phyloP scores from a whole-genome alignment of 768 basidiomycete species.

The Panaeolus papilionaceus region DNA sequence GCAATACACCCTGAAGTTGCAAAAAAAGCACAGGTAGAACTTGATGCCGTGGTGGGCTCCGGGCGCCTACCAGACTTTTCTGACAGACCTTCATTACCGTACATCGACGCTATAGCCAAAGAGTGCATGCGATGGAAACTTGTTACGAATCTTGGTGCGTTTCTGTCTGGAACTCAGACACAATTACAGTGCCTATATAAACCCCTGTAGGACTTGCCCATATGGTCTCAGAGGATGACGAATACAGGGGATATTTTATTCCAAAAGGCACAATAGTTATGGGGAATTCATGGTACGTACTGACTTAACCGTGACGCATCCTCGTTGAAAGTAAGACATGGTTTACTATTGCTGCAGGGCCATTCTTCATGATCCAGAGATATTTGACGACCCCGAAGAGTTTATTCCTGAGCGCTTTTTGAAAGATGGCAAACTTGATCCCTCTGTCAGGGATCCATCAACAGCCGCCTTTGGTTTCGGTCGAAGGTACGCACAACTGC shows the following conservation, averaged over 20 bases:
- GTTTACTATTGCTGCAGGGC: background rate
- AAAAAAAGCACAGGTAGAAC: slow-evolving; percentile 38
- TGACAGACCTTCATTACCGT: slow-evolving; percentile 35
- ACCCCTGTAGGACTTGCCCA: slow-evolving; percentile 27
- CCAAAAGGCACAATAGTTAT: slow-evolving; percentile 40
- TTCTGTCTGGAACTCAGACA: background rate
- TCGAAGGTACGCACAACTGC: background rate
- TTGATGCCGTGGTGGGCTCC: slow-evolving; percentile 38
- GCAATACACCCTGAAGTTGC: slow-evolving; percentile 36
- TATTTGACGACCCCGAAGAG: background rate
- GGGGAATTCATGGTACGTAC: slow-evolving; percentile 16
- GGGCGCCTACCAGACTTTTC: slow-evolving; percentile 39
- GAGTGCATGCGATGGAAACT: slow-evolving; percentile 37
- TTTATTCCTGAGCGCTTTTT: slow-evolving; percentile 15
- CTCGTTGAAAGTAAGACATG: background rate
- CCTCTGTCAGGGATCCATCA: background rate
- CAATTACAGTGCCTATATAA: too few species aligned
- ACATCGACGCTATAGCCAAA: slow-evolving; percentile 36
- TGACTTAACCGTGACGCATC: background rate
- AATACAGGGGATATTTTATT: slow-evolving; percentile 37
- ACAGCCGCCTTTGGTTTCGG: slow-evolving; percentile 8
- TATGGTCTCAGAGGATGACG: slow-evolving; percentile 31
- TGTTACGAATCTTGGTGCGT: slow-evolving; percentile 32
- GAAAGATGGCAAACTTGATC: background rate
- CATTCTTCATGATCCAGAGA: slow-evolving; percentile 7